Evolutionary conservation across 169 alveolate species (phyloP), one percentile per base, ranked within the genome.

Genomic region (Cryptosporidium andersoni): DNA sequence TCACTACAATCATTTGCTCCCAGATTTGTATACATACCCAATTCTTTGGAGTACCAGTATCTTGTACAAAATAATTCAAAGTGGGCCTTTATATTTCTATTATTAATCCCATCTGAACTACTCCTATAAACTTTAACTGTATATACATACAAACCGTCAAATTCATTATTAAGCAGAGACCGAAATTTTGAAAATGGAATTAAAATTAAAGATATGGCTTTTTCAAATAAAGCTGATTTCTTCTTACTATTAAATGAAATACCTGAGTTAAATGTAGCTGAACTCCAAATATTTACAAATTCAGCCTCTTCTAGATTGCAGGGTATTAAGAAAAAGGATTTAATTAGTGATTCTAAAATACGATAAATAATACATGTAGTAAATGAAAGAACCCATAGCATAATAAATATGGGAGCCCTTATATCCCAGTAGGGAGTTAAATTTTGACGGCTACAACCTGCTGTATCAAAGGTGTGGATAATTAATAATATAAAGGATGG

Each of bases 31-130:
- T 55, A 51, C n/a, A 34, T 74, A 3, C 39, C 1, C 42, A 60
- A 12, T 48, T 47, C 85, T 36, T 74, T 68, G 4, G 85, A 74
- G 51, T 74, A 74, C 85, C 85, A 74, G 60, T 74, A 74, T 34
- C 85, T 55, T 43, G 60, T 68, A 51, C 85, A 74, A 47, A 74
- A 48, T 11, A 74, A 64, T 47, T 74, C 85, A 74, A 74, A 74
- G 62, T 74, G 49, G n/a, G 85, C 39, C 45, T 74, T 74, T 9
- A 49, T 9, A 9, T 49, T 12, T 4, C 39, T 39, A 12, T 47
- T 43, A 5, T 34, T 4, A 7, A 7, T 34, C 9, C 16, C 8
- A 16, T 14, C 2, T 2, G 37, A 34, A 51, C 6, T 4, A 6
- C 47, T 40, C 12, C 45, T 58, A 6, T 60, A n/a, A 34, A 74